Percentiles rank a stretch among this genome's conserved stretches.
phyloP scores from a whole-genome alignment of 805 yeast species.

The Allodekkera sacchari region DNA sequence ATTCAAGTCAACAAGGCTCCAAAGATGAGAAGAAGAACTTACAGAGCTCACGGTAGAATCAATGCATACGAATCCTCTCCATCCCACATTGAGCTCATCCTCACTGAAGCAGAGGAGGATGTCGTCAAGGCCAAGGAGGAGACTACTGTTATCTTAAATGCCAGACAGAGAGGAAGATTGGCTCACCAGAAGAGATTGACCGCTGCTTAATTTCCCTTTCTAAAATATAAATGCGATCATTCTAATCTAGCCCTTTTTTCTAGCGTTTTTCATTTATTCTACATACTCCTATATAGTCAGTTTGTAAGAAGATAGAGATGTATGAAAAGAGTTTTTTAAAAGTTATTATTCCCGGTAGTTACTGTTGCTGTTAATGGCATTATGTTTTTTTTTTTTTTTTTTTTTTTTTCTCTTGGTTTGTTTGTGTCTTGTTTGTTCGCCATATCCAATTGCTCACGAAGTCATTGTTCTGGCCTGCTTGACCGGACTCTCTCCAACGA shows the following conservation, averaged over 20 bases:
- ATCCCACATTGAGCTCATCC: constrained; percentile 95
- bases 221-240: background rate
- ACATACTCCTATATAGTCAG: constrained; percentile 6
- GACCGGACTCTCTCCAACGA: background rate
- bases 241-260: constrained; percentile 1
- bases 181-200: constrained; percentile 82
- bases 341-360: too few relatives aligned
- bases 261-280: constrained; percentile 6
- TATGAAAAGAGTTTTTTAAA: background rate
- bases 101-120: constrained; percentile 91
- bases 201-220: constrained; percentile 35
- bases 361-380: background rate
- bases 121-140: constrained; percentile 74
- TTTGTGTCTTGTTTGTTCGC: background rate
- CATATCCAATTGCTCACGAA: background rate
- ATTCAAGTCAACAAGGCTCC: constrained; percentile 99
- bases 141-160: constrained; percentile 55
- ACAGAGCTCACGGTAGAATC: constrained; percentile 99
- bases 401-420: background rate
- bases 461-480: background rate
- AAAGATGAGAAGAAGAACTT: constrained; percentile 99
- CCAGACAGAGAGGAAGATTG: constrained; percentile 90
- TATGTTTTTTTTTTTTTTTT: background rate
- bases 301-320: background rate
- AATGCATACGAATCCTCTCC: constrained; percentile 99